These are phyloP conservation scores for Aspergillus phoenicis DNA, from an alignment of 2,329 filamentous ascomycete genomes.

Conservation along the genomic window DNA sequence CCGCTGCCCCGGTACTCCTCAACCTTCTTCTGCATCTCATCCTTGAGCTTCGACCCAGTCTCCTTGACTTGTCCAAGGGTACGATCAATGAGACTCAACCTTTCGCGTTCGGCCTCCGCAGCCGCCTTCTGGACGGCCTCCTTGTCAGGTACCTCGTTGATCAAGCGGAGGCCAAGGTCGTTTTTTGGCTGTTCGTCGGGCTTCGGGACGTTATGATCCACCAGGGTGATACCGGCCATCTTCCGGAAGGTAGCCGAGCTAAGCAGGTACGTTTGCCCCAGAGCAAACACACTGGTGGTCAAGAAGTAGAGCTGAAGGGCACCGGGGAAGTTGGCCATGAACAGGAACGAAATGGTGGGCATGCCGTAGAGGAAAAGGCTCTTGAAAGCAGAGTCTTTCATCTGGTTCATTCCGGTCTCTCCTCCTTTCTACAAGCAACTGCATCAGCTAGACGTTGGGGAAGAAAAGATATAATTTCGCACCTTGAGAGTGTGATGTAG, in stretches of 20 bases:
- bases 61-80: constrained; percentile 36
- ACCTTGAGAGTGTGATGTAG: constrained; percentile 64
- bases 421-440: constrained; percentile 38
- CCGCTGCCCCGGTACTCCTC: constrained; percentile 28
- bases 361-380: constrained; percentile 48
- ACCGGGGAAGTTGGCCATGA: constrained; percentile 60
- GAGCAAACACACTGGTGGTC: constrained; percentile 39
- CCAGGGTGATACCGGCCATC: constrained; percentile 30
- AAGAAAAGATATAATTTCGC: constrained; percentile 30
- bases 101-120: constrained; percentile 8
- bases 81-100: constrained; percentile 40
- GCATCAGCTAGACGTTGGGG: neutral
- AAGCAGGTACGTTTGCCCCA: constrained; percentile 51
- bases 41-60: constrained; percentile 24
- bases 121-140: constrained; percentile 17
- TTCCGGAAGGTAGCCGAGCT: constrained; percentile 38
- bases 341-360: constrained; percentile 55
- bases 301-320: constrained; percentile 67
- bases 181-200: constrained; percentile 8
- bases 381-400: constrained; percentile 32
- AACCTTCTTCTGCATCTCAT: constrained; percentile 25
- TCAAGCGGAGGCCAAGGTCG: constrained; percentile 22
- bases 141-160: constrained; percentile 14
- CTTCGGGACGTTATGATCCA: constrained; percentile 9
- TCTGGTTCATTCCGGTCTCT: constrained; percentile 38